Percentiles rank a stretch among this genome's conserved stretches.
Conservation (phyloP, 495 filamentous ascomycete species). For the Jackrogersella multiformis region DNA sequence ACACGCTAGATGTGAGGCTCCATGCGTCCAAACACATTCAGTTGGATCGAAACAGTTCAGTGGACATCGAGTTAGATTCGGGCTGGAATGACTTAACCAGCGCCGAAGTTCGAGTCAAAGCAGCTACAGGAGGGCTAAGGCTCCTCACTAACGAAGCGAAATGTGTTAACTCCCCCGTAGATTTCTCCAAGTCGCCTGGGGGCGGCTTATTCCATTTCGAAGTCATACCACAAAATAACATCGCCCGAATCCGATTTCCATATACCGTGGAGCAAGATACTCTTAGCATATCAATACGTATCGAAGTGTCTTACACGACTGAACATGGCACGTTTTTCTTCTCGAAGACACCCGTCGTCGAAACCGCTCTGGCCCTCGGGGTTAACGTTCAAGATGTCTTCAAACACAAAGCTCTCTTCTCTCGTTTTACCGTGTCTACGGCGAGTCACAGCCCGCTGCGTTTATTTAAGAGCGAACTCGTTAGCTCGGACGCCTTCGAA, state of each 20-base stretch:
- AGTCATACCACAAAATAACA: conserved; percentile 59
- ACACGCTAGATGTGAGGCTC: conserved; percentile 59
- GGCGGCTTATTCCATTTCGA: conserved; percentile 74
- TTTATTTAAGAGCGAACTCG: conserved; percentile 73
- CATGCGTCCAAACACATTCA: conserved; percentile 67
- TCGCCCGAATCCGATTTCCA: conserved; percentile 72
- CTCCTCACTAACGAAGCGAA: conserved; percentile 78
- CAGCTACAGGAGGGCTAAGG: conserved; percentile 87
- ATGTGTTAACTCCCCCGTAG: conserved; percentile 63
- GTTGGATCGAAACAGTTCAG: conserved; percentile 76
- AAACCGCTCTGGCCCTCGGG: conserved; percentile 79
- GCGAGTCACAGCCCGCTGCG: conserved; percentile 77
- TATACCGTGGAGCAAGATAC: conserved; percentile 86
- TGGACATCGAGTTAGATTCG: conserved; percentile 76
- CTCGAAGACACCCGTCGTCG: conserved; percentile 68
- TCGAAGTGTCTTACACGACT: conserved; percentile 83
- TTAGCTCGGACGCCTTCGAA: conserved; percentile 73
- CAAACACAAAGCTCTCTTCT: conserved; percentile 82
- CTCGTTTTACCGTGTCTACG: conserved; percentile 87
- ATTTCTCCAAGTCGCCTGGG: conserved; percentile 64
- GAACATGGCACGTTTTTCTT: conserved; percentile 76
- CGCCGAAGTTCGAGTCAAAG: conserved; percentile 76
- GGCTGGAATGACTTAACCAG: conserved; percentile 79
- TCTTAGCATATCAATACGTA: conserved; percentile 72
- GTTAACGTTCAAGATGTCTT: conserved; percentile 98